phyloP scores from a whole-genome alignment of 805 yeast genomes.

The Nakazawaea anatomiae region DNA sequence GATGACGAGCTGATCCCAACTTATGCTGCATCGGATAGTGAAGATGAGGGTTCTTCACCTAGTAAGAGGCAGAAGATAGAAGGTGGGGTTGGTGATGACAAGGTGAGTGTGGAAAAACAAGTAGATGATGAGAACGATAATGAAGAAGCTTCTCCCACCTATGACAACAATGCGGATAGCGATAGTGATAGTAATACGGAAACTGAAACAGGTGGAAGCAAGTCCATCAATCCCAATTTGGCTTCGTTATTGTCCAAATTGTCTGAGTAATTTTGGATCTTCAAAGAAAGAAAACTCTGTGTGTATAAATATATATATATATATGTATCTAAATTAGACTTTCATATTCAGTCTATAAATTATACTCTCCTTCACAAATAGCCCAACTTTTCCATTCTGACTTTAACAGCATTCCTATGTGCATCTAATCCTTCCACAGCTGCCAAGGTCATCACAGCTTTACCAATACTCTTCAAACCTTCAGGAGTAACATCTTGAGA shows the following conservation, averaged over 20 bases:
- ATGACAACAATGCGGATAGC: constrained; percentile 10
- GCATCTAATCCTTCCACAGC: constrained; percentile 96
- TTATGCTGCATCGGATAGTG: constrained; percentile 12
- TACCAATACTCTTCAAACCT: constrained; percentile 87
- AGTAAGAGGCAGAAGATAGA: constrained; percentile 12
- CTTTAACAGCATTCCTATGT: constrained; percentile 94
- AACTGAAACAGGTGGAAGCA: constrained; percentile 4
- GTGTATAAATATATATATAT: not conserved
- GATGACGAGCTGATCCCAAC: constrained; percentile 17
- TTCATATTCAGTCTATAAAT: too few relatives aligned
- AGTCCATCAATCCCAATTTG: constrained; percentile 12
- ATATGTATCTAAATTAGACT: too few relatives aligned
- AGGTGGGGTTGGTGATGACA: constrained; percentile 1
- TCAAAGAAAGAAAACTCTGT: not conserved
- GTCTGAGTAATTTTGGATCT: constrained; percentile 3
- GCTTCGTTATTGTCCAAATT: constrained; percentile 13
- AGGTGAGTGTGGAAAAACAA: constrained; percentile 9
- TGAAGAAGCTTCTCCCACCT: constrained; percentile 12
- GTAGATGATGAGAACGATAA: constrained; percentile 4
- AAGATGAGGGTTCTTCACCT: constrained; percentile 1
- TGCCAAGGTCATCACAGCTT: constrained; percentile 93
- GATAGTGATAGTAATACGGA: constrained; percentile 6
- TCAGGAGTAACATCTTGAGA: constrained; percentile 83
- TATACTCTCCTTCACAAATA: constrained; percentile 23
- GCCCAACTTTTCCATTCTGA: constrained; percentile 83